Percentiles rank a stretch among this genome's conserved stretches.
phyloP scores from a whole-genome alignment of 495 filamentous ascomycete genomes.

The Aspergillus asperescens region DNA sequence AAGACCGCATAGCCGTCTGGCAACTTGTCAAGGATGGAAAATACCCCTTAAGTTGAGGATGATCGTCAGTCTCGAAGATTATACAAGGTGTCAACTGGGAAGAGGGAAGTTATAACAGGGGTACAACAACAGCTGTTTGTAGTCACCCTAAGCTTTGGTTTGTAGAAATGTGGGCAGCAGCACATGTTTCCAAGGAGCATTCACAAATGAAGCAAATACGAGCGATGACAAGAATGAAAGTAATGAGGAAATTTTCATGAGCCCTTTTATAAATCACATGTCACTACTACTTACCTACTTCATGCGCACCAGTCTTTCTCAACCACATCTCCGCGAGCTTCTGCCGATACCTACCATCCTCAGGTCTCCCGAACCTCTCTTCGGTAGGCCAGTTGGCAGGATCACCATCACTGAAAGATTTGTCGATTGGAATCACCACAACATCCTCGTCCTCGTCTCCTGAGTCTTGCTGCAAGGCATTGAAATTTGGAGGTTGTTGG shows the following conservation, averaged over 20 bases:
- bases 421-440: conserved; percentile 30
- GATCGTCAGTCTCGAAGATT: conserved; percentile 10
- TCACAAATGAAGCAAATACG: too few relatives aligned
- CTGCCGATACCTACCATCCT: conserved; percentile 24
- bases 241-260: too few relatives aligned
- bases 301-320: conserved; percentile 25
- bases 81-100: too few relatives aligned
- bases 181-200: too few relatives aligned
- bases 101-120: too few relatives aligned
- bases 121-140: too few relatives aligned
- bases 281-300: conserved; percentile 29
- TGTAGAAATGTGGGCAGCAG: too few relatives aligned
- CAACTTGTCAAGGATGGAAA: conserved; percentile 47
- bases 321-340: conserved; percentile 39
- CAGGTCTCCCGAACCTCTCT: conserved; percentile 15
- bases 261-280: too few relatives aligned
- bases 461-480: conserved; percentile 3
- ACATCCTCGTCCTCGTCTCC: conserved; percentile 23
- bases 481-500: background rate
- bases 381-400: conserved; percentile 30
- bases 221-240: too few relatives aligned
- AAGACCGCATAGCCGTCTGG: conserved; percentile 51
- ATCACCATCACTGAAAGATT: conserved; percentile 32
- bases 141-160: too few relatives aligned
- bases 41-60: conserved; percentile 28